Base-by-base conservation (phyloP, 2,329 filamentous ascomycete genomes). In the Chrysoporthe deuterocubensis region DNA sequence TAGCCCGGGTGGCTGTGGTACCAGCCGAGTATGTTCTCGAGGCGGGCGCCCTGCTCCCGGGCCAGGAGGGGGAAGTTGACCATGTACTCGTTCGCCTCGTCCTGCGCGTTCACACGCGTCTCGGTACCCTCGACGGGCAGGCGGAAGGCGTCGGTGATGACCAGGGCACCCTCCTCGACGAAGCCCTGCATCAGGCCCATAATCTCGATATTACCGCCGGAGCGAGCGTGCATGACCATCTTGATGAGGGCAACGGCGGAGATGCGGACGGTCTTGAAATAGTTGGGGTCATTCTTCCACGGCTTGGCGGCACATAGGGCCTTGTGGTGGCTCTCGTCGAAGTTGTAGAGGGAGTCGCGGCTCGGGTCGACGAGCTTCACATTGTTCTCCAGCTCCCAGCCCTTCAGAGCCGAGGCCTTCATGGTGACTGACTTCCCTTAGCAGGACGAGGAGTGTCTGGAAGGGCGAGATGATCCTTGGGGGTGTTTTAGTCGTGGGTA, bases 181-280 rank as follows among this genome's bases (percentile, higher is more conserved):
- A 97, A 97, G 70, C 96, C 96, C 77, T 97, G 92, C 96, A 99
- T 99, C 74, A 99, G 80, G 67, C 96, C 96, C 96, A 99, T 99
- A 74, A 99, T 88, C 82, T 99, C 96, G 72, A 98, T 87, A 40
- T 88, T 89, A 67, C 96, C 95, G 72, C 96, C 96, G 0, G 93
- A 94, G n/a, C 96, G 92, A 11, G 96, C 96, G 78, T 99, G 96
- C 92, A 97, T 98, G 71, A 96, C 93, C 96, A 99, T 99, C 82
- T 99, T 99, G 73, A 98, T 88, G 68, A 99, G 87, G 5, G 96
- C 96, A 14, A 97, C 90, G 68, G 96, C 94, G 64, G 93, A 96
- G 80, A 99, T 95, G 75, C 94, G 93, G 59, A 98, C 93, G 65
- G 92, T 87, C 78, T 95, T 96, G 87, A 98, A 99, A 84, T 97